A percentile compares a stretch with the other conserved stretches of the same genome.
phyloP scores from a whole-genome alignment of 2,329 filamentous ascomycete genomes.

The Trichoderma cornu-damae region DNA sequence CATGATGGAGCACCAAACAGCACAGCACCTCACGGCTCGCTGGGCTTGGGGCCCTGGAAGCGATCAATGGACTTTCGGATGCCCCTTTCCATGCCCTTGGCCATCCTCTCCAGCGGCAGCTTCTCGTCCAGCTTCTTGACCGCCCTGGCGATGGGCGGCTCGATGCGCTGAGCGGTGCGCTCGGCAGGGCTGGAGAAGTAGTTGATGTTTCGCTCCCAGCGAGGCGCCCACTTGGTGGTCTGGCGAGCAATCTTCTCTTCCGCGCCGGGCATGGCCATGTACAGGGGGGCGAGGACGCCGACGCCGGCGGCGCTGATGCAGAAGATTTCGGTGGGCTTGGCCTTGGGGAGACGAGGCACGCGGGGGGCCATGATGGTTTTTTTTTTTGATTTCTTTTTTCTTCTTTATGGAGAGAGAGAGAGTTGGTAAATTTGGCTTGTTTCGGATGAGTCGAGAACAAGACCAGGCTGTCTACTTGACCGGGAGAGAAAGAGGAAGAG shows the following conservation, averaged over 20 bases:
- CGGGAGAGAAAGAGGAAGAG: too few species aligned
- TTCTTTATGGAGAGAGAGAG: too few species aligned
- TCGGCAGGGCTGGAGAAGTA: conserved; percentile 48
- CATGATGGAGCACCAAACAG: not conserved
- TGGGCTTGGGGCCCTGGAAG: conserved; percentile 28
- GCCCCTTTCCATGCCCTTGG: conserved; percentile 43
- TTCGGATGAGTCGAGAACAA: not conserved
- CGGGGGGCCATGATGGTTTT: conserved; percentile 43
- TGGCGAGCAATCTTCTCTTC: conserved; percentile 50
- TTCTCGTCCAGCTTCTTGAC: conserved; percentile 43
- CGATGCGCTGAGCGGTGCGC: conserved; percentile 44
- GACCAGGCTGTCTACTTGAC: too few species aligned
- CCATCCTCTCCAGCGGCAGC: conserved; percentile 48
- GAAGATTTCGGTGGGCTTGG: conserved; percentile 45
- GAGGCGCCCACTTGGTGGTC: conserved; percentile 54
- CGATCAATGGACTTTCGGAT: conserved; percentile 45
- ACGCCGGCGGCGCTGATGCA: conserved; percentile 52
- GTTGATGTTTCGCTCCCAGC: conserved; percentile 55
- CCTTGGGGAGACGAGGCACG: conserved; percentile 45
- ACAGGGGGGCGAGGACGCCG: conserved; percentile 51
- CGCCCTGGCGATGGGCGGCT: conserved; percentile 43
- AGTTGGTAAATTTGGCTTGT: not conserved
- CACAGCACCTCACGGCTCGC: not conserved
- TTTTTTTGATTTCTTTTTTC: too few species aligned
- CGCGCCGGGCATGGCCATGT: conserved; percentile 52